Percentiles rank a stretch among this genome's conserved stretches.
These are phyloP conservation scores for Coriaria nepalensis DNA, from an alignment of 306 rosid species.

Conservation along the genomic window DNA sequence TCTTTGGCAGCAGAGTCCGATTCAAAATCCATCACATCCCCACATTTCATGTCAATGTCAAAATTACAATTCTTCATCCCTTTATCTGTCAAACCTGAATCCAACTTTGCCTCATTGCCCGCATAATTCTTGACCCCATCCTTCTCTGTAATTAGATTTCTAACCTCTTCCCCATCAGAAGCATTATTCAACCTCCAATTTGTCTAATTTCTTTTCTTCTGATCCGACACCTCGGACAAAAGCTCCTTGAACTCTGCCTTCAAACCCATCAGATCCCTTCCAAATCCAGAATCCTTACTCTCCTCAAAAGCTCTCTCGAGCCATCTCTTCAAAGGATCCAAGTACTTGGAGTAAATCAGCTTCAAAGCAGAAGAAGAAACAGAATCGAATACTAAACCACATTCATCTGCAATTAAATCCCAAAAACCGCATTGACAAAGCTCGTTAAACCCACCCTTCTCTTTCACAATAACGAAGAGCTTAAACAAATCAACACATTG, in stretches of 20 bases:
- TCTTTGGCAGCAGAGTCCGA: slow-evolving; percentile 10
- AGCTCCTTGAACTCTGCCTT: slow-evolving; percentile 27
- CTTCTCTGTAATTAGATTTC: neutral
- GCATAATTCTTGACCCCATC: slow-evolving; percentile 8
- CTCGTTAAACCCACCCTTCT: slow-evolving; percentile 56
- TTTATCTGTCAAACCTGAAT: slow-evolving; percentile 10
- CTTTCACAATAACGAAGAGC: slow-evolving; percentile 58
- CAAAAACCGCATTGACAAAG: slow-evolving; percentile 31
- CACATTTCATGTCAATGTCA: slow-evolving; percentile 11
- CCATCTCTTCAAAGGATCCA: slow-evolving; percentile 38
- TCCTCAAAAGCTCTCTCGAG: slow-evolving; percentile 20
- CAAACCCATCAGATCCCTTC: slow-evolving; percentile 34
- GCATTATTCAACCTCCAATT: slow-evolving; percentile 3
- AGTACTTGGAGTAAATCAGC: slow-evolving; percentile 38
- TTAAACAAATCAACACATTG: slow-evolving; percentile 45
- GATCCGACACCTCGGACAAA: slow-evolving; percentile 11
- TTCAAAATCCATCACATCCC: slow-evolving; percentile 21
- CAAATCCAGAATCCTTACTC: slow-evolving; percentile 21
- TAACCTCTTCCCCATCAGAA: slow-evolving; percentile 20
- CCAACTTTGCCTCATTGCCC: slow-evolving; percentile 9
- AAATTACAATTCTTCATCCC: slow-evolving; percentile 6
- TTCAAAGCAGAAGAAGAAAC: slow-evolving; percentile 31
- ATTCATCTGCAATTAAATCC: slow-evolving; percentile 49
- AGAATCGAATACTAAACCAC: slow-evolving; percentile 29
- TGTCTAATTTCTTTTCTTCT: slow-evolving; percentile 13